A percentile compares a stretch with the other conserved stretches of the same genome.
Conservation (phyloP, 108 stramenopile genomes). For the Cylindrotheca fusiformis region DNA sequence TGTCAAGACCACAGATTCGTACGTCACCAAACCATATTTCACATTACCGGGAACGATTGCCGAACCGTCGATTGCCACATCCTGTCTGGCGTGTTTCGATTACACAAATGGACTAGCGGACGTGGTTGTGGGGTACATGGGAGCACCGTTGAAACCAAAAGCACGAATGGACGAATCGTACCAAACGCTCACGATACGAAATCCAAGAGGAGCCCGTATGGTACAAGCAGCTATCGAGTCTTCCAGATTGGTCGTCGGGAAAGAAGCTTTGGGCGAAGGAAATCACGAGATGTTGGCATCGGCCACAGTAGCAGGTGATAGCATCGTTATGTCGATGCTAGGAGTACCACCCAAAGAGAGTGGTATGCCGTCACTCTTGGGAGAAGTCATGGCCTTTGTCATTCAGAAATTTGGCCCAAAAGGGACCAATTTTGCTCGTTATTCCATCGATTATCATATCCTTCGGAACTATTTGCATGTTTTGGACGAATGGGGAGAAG, state of each 20-base stretch:
- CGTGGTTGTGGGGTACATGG: slow-evolving; percentile 87
- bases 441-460: slow-evolving; percentile 81
- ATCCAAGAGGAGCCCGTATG: slow-evolving; percentile 60
- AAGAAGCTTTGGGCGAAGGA: slow-evolving; percentile 48
- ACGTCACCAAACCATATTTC: slow-evolving; percentile 76
- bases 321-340: slow-evolving; percentile 56
- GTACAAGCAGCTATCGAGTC: slow-evolving; percentile 50
- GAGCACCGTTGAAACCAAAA: slow-evolving; percentile 51
- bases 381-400: slow-evolving; percentile 59
- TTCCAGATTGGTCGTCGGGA: slow-evolving; percentile 43
- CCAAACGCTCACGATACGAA: slow-evolving; percentile 76
- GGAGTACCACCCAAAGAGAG: slow-evolving; percentile 36
- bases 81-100: slow-evolving; percentile 80
- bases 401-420: slow-evolving; percentile 62
- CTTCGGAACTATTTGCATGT: slow-evolving; percentile 74
- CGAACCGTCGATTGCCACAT: slow-evolving; percentile 69
- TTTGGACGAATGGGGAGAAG: slow-evolving; percentile 52
- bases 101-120: slow-evolving; percentile 85
- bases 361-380: slow-evolving; percentile 67
- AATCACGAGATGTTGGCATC: slow-evolving; percentile 58
- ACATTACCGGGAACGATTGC: slow-evolving; percentile 75
- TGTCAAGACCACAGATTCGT: slow-evolving; percentile 60
- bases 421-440: slow-evolving; percentile 76
- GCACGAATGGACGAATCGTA: slow-evolving; percentile 55
- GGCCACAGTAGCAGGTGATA: slow-evolving; percentile 61